Percentiles rank a stretch among this genome's conserved stretches.
phyloP scores from a whole-genome alignment of 2,329 filamentous ascomycete genomes.

The Cladosporium sphaerospermum region DNA sequence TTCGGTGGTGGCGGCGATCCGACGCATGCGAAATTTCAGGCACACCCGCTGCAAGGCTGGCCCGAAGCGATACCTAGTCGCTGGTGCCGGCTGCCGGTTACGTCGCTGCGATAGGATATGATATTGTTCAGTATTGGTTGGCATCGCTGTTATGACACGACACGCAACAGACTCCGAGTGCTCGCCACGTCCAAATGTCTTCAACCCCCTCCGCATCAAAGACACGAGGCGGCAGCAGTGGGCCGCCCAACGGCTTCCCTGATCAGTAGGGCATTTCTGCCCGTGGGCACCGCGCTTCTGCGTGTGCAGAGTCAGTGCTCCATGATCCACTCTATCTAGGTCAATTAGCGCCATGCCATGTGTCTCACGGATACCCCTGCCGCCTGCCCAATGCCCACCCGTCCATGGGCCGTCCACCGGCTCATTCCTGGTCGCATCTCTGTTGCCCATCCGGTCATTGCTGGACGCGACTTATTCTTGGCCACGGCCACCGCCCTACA shows the following conservation, averaged over 20 bases:
- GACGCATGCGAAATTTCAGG: slow-evolving; percentile 10
- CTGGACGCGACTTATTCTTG: slow-evolving; percentile 10
- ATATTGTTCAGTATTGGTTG: neutral
- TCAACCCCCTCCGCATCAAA: no score
- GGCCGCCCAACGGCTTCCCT: neutral
- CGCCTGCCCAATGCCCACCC: slow-evolving; percentile 5
- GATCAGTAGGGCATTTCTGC: neutral
- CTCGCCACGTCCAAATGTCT: no score
- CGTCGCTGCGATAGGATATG: no score
- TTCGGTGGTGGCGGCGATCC: slow-evolving; percentile 7
- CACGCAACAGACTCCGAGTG: no score
- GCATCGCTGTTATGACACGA: neutral
- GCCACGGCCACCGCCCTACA: slow-evolving; percentile 6
- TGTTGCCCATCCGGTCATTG: slow-evolving; percentile 18
- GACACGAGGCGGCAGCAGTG: neutral
- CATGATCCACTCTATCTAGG: slow-evolving; percentile 9
- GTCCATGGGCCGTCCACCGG: slow-evolving; percentile 2
- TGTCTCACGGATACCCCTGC: slow-evolving; percentile 23
- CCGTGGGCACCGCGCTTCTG: slow-evolving; percentile 9
- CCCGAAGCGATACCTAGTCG: neutral
- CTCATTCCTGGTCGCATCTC: slow-evolving; percentile 3
- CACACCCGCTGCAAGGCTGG: neutral
- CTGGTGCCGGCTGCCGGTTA: neutral
- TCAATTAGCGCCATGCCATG: slow-evolving; percentile 13
- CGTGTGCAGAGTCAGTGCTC: slow-evolving; percentile 12